Evolutionary conservation across 257 asterid genomes (phyloP).

Genomic region (Marsdenia floribunda): DNA sequence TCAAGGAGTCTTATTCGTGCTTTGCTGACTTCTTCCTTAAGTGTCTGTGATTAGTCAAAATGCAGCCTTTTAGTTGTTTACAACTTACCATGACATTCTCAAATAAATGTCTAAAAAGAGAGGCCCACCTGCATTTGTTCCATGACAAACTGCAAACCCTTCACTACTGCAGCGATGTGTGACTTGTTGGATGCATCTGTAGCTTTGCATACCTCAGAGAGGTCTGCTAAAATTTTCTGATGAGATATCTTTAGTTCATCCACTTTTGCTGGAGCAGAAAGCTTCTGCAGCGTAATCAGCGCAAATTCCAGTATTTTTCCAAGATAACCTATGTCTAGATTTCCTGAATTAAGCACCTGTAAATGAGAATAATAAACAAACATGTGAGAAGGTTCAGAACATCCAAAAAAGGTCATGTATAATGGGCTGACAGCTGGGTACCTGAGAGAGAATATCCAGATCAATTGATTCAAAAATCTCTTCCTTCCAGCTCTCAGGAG

Average conservation of each 20-base stretch:
- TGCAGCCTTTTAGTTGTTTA: neutral
- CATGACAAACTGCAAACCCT: conserved; percentile 79
- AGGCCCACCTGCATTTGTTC: conserved; percentile 77
- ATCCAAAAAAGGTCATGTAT: neutral
- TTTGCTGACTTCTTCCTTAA: conserved; percentile 83
- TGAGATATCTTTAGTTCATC: conserved; percentile 55
- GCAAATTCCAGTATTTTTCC: conserved; percentile 74
- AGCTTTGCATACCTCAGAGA: conserved; percentile 41
- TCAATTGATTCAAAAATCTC: conserved; percentile 70
- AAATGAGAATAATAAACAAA: conserved; percentile 7
- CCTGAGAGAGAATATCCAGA: conserved; percentile 77
- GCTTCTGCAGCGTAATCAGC: conserved; percentile 56
- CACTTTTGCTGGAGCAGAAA: conserved; percentile 76
- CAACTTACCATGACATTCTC: no score
- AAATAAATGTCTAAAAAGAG: conserved; percentile 15
- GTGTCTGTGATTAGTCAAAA: conserved; percentile 39
- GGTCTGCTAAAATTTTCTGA: conserved; percentile 50
- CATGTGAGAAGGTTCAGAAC: neutral
- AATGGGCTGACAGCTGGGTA: conserved; percentile 6
- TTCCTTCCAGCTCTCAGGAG: conserved; percentile 83
- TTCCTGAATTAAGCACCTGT: conserved; percentile 64
- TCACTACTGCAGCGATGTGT: conserved; percentile 48
- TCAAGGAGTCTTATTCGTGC: conserved; percentile 73
- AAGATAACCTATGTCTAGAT: conserved; percentile 56
- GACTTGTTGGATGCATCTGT: conserved; percentile 35